These are phyloP conservation scores for Ashbya aceris DNA, from an alignment of 1,139 yeast species.

Conservation along the genomic window DNA sequence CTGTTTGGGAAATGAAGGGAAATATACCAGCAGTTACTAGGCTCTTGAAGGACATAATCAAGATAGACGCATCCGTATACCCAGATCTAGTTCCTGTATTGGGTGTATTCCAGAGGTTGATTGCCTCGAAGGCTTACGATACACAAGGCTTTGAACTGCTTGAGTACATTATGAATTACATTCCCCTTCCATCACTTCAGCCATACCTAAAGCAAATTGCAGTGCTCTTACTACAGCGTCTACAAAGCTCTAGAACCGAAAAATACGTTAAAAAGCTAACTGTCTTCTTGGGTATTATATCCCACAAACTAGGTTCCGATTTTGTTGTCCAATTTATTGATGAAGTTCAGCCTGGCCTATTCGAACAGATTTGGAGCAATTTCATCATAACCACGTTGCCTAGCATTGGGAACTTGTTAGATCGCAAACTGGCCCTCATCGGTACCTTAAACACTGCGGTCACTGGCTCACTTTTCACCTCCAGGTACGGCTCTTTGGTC, in stretches of 20 bases:
- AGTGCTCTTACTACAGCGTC: slow-evolving; percentile 63
- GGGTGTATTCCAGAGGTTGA: slow-evolving; percentile 93
- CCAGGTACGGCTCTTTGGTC: slow-evolving; percentile 38
- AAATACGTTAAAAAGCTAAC: slow-evolving; percentile 67
- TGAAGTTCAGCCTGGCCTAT: slow-evolving; percentile 35
- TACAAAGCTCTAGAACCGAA: slow-evolving; percentile 75
- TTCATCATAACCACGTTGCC: slow-evolving; percentile 62
- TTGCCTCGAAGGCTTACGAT: slow-evolving; percentile 78
- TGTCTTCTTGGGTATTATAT: slow-evolving; percentile 47
- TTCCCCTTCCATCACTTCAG: slow-evolving; percentile 43
- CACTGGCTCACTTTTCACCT: slow-evolving; percentile 29
- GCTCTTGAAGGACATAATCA: slow-evolving; percentile 61
- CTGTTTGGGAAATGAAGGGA: slow-evolving; percentile 88
- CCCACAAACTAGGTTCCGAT: slow-evolving; percentile 35
- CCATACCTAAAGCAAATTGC: slow-evolving; percentile 68
- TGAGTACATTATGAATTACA: slow-evolving; percentile 52
- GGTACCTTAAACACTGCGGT: slow-evolving; percentile 56
- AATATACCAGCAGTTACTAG: slow-evolving; percentile 90
- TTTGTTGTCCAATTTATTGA: slow-evolving; percentile 35
- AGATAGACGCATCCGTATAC: slow-evolving; percentile 49
- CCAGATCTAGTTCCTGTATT: slow-evolving; percentile 61
- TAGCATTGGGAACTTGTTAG: slow-evolving; percentile 56
- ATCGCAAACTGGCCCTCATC: slow-evolving; percentile 64
- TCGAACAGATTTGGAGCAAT: slow-evolving; percentile 52
- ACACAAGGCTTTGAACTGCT: slow-evolving; percentile 75